A percentile compares a stretch with the other conserved stretches of the same genome.
Evolutionary conservation across 441 rosid genomes (phyloP).

Genomic region (Gossypium schwendimanii): DNA sequence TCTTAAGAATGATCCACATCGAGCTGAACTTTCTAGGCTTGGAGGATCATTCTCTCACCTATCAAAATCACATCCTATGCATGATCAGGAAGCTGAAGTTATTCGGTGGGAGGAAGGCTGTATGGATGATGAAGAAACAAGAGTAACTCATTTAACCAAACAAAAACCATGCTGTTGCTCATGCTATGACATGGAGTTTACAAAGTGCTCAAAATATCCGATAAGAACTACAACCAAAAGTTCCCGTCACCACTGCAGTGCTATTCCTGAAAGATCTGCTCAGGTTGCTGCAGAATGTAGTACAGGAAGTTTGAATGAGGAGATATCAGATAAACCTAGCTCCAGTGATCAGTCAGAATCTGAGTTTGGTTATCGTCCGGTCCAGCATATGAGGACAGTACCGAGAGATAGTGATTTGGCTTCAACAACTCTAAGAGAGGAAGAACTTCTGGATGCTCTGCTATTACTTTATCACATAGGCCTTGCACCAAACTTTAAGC

Average conservation of each 20-base stretch:
- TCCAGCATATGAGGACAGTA: constrained; percentile 45
- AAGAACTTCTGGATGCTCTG: constrained; percentile 83
- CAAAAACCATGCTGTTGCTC: constrained; percentile 97
- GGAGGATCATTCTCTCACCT: constrained; percentile 90
- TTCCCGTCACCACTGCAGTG: constrained; percentile 52
- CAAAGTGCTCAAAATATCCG: constrained; percentile 58
- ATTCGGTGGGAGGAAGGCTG: constrained; percentile 96
- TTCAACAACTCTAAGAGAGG: constrained; percentile 72
- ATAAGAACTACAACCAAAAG: constrained; percentile 48
- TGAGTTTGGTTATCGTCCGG: constrained; percentile 69
- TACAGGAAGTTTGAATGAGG: constrained; percentile 73
- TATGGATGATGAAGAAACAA: constrained; percentile 75
- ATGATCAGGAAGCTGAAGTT: constrained; percentile 62
- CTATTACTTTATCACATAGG: constrained; percentile 79
- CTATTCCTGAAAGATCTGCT: constrained; percentile 75
- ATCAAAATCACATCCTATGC: constrained; percentile 59
- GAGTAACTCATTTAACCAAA: constrained; percentile 65
- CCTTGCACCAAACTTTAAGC: constrained; percentile 90
- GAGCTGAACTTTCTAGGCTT: constrained; percentile 83
- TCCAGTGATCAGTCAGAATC: constrained; percentile 82
- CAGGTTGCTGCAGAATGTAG: constrained; percentile 84
- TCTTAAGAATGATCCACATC: constrained; percentile 77
- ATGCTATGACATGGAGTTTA: constrained; percentile 59
- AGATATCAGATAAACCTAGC: constrained; percentile 90
- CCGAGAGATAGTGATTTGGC: constrained; percentile 52